Conservation (phyloP, 768 basidiomycete genomes). For the Cystoderma amianthinum region DNA sequence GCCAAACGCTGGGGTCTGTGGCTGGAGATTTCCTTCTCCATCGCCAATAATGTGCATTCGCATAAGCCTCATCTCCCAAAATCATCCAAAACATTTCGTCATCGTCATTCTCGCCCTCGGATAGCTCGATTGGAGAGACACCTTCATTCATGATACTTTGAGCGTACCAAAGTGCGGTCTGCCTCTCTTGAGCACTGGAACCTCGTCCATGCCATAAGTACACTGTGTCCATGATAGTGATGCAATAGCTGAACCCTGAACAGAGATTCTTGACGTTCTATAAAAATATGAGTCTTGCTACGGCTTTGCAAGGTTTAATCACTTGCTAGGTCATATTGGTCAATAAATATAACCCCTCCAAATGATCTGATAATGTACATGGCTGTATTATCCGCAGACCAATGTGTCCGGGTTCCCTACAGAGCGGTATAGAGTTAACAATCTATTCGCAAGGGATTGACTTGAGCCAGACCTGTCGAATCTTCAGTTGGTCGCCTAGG, state of each 20-base stretch:
- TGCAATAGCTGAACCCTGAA: constrained; percentile 80
- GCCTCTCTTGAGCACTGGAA: constrained; percentile 48
- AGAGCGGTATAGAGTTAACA: no score
- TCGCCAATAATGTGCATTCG: constrained; percentile 77
- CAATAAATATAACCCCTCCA: constrained; percentile 48
- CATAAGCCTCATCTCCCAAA: constrained; percentile 69
- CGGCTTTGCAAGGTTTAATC: constrained; percentile 2
- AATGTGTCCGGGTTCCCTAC: constrained; percentile 66
- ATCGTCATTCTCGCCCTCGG: constrained; percentile 55
- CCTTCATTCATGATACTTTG: constrained; percentile 31
- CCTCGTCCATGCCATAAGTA: constrained; percentile 84
- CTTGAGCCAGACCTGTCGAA: constrained; percentile 77
- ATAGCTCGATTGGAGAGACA: constrained; percentile 43
- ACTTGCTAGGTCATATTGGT: constrained; percentile 67
- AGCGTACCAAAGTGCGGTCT: constrained; percentile 59
- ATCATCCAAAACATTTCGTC: constrained; percentile 88
- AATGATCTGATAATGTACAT: constrained; percentile 68
- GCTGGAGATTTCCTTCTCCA: constrained; percentile 46
- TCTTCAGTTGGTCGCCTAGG: constrained; percentile 67
- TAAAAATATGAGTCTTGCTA: constrained; percentile 3
- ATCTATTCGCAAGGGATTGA: no score
- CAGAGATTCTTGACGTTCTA: constrained; percentile 65
- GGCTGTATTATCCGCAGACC: constrained; percentile 74
- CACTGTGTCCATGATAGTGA: constrained; percentile 60
- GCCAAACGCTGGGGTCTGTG: constrained; percentile 53